These are phyloP conservation scores for Dothidotthia symphoricarpi DNA, from an alignment of 2,329 filamentous ascomycete species.

Conservation along the genomic window DNA sequence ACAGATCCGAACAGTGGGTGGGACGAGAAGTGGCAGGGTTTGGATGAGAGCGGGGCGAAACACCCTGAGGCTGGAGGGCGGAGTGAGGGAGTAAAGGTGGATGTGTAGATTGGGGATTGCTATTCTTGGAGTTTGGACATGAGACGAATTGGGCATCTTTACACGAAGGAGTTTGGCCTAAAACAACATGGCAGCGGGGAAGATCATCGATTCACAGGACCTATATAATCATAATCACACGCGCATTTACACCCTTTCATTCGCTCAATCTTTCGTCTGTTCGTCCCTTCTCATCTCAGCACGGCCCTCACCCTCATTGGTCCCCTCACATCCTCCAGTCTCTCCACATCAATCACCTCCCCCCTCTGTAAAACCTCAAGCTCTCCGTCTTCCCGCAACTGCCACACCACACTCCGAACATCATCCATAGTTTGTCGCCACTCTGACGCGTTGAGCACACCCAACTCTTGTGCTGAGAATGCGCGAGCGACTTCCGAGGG, in stretches of 20 bases:
- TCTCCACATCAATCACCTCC: conserved; percentile 37
- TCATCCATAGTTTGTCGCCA: conserved; percentile 52
- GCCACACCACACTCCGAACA: conserved; percentile 46
- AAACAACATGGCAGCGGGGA: too few species aligned
- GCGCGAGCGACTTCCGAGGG: conserved; percentile 53
- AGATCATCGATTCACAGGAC: too few species aligned
- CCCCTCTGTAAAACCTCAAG: conserved; percentile 53
- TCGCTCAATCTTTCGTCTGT: too few species aligned
- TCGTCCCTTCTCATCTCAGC: too few species aligned
- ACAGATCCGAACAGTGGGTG: conserved; percentile 36
- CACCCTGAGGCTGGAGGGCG: conserved; percentile 21
- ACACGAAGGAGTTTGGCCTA: too few species aligned
- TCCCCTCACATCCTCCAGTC: conserved; percentile 44
- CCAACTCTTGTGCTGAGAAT: conserved; percentile 44
- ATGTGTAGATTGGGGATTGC: conserved; percentile 3
- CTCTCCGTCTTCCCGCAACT: conserved; percentile 42
- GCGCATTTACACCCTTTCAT: too few species aligned
- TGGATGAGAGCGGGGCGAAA: conserved; percentile 39
- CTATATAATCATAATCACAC: too few species aligned
- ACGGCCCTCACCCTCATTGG: conserved; percentile 47
- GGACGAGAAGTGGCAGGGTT: conserved; percentile 41
- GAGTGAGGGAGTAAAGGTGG: conserved; percentile 1
- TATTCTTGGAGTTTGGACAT: conserved; percentile 5
- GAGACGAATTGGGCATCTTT: conserved; percentile 3
- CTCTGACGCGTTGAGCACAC: conserved; percentile 16